Evolutionary conservation across 2,329 filamentous ascomycete genomes (phyloP), one percentile per base, ranked within the genome.

Genomic region (Alternaria postmessia): DNA sequence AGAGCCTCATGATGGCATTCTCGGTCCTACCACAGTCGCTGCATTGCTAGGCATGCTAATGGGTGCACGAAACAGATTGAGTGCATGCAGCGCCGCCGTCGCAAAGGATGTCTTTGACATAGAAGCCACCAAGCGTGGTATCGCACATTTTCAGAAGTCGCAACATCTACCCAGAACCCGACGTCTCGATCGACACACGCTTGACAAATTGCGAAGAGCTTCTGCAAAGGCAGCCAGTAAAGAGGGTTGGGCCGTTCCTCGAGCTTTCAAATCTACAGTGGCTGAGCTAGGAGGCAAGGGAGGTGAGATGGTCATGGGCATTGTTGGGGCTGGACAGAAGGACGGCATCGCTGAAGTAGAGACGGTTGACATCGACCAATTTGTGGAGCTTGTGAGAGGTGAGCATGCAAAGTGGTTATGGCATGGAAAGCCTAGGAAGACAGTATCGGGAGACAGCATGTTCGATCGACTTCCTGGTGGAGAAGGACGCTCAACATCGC

Each of bases 271-370:
- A 76, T 96, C 93, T 3, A 97, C 94, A 0, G 91, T 98, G 47
- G 93, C 91, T 18, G 95, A 97, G 78, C 88, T 99, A 39, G 93
- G 93, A 67, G 94, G 95, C 14, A 97, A 97, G 76, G 90, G 94
- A 54, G 94, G 94, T 48, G 94, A 97, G 77, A 91, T 97, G 81
- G 90, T 97, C 47, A 93, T 96, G 83, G 94, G 93, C n/a, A 96
- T 96, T 84, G 93, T 97, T 6, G 91, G 91, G 26, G 81, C 82
- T 34, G 89, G 90, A 48, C 93, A 96, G 69, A 96, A 96, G 78
- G 92, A 89, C 57, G 92, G 93, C 4, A 94, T 98, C 66, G 91
- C 92, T 4, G 94, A 97, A 70, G 89, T 97, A 36, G 95, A 99
- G 80, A 98, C 94, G 1, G 84, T 93, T 9, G 93, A 98, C 72